Conservation (phyloP, 1,139 yeast species). For the Pneumocystis wakefieldiae region DNA sequence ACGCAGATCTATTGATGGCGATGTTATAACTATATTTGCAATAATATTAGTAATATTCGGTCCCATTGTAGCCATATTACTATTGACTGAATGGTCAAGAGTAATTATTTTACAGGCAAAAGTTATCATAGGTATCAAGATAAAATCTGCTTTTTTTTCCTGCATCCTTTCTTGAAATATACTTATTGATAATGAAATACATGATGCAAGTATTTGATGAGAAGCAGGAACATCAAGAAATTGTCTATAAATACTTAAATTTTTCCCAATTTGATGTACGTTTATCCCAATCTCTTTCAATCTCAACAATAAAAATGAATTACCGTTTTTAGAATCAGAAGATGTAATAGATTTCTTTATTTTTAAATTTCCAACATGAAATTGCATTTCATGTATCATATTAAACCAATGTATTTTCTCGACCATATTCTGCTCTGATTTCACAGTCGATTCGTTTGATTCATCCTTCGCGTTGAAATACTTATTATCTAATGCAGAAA, state of each 20-base stretch:
- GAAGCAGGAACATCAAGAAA: constrained; percentile 25
- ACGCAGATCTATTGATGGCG: constrained; percentile 26
- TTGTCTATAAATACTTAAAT: constrained; percentile 28
- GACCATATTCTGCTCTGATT: background rate
- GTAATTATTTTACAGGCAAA: constrained; percentile 25
- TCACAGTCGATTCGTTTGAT: background rate
- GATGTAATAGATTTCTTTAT: constrained; percentile 7
- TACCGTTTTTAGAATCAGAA: constrained; percentile 4
- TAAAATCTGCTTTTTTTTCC: constrained; percentile 24
- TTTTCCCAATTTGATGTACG: constrained; percentile 26
- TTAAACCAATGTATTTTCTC: constrained; percentile 3
- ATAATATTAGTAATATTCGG: constrained; percentile 1
- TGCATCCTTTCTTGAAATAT: constrained; percentile 16
- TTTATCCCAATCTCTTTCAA: constrained; percentile 27
- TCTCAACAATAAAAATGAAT: constrained; percentile 18
- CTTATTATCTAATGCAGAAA: constrained; percentile 16
- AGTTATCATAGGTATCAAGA: constrained; percentile 28
- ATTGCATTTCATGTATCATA: constrained; percentile 13
- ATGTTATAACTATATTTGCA: constrained; percentile 24
- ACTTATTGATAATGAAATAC: constrained; percentile 26
- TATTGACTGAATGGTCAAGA: constrained; percentile 22
- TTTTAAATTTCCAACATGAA: constrained; percentile 13
- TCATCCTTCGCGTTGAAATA: background rate
- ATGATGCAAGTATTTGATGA: constrained; percentile 28
- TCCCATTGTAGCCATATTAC: constrained; percentile 17